Conservation (phyloP, 306 rosid genomes). For the Phaseolus lunatus region DNA sequence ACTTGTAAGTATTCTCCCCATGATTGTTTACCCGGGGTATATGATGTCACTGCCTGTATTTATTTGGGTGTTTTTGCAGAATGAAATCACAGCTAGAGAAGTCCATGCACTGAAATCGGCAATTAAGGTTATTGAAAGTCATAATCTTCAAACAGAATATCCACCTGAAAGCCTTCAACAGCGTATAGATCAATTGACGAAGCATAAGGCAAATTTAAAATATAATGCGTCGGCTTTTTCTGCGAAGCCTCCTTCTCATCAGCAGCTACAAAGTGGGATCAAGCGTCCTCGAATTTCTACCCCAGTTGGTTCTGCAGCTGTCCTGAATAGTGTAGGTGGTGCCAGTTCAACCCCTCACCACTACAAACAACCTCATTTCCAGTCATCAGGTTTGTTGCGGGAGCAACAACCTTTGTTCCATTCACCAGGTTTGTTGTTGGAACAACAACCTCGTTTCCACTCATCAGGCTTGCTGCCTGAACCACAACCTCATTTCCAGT, state of each 20-base stretch:
- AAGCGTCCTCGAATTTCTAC: constrained; percentile 59
- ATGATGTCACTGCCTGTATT: constrained; percentile 36
- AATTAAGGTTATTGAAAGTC: constrained; percentile 66
- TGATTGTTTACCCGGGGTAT: constrained; percentile 20
- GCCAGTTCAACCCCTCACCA: constrained; percentile 44
- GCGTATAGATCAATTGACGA: constrained; percentile 63
- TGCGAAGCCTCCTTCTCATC: constrained; percentile 47
- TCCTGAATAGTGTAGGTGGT: constrained; percentile 39
- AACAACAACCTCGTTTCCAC: constrained; percentile 55
- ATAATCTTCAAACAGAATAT: constrained; percentile 69
- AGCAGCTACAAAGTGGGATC: constrained; percentile 53
- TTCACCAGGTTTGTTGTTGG: constrained; percentile 59
- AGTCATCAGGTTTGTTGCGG: constrained; percentile 60
- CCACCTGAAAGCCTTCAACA: constrained; percentile 64
- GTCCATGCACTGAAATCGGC: constrained; percentile 70
- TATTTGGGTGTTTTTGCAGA: constrained; percentile 56
- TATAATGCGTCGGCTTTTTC: constrained; percentile 52
- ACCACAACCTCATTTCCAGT: constrained; percentile 55
- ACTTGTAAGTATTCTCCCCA: constrained; percentile 51
- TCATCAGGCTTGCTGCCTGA: constrained; percentile 58
- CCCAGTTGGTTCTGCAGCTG: constrained; percentile 52
- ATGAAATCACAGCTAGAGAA: constrained; percentile 72
- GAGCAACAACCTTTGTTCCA: constrained; percentile 55
- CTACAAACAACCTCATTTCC: constrained; percentile 58
- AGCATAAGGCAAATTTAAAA: constrained; percentile 52